Base-by-base conservation (phyloP, 2,329 filamentous ascomycete species). In the Cryphonectria japonica region DNA sequence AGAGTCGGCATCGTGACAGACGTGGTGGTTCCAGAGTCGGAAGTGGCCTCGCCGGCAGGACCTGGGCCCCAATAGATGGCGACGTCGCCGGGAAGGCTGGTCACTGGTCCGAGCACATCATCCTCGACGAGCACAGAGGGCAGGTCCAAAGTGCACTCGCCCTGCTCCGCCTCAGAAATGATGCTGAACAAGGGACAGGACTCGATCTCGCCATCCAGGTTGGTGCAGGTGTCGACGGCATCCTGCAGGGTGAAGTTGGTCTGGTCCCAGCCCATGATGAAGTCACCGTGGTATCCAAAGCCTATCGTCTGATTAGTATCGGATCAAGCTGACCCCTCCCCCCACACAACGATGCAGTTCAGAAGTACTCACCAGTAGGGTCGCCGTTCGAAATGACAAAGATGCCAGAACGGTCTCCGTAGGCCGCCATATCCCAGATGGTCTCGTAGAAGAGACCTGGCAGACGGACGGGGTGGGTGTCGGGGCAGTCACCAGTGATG, bases 381-480 rank as follows among this genome's bases (percentile, higher is more conserved):
- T 98, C 94, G 73, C 93, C 93, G 76, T 94, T 94, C 65, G 93
- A 84, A 66, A 97, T 82, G 66, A 94, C 85, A 77, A 97, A 97
- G 74, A 89, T 81, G 67, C 94, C 93, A 9, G 86, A 82, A 32
- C 86, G 81, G 70, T 86, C 86, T 39, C 82, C 82, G 80, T 92
- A 97, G 1, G 84, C 85, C 66, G 87, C 80, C 11, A 93, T 96
- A 78, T 91, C 84, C 88, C 90, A 97, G 79, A 97, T 97, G 46
- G 91, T 93, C 83, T 98, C 94, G 79, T 87, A 97, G 80, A 97
- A 91, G 64, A 98, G 85, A 73, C 91, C 91, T 2, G 92, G 89
- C 34, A 96, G 80, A 70, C 92, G 91, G 26, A 85, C 86, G 16
- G 89, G 86, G 78, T 89, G 94, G 11, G 85, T 90, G 1, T 87